Evolutionary conservation across 192 early-diverging fungal genomes (phyloP).

Genomic region (Backusella mclennaniae): DNA sequence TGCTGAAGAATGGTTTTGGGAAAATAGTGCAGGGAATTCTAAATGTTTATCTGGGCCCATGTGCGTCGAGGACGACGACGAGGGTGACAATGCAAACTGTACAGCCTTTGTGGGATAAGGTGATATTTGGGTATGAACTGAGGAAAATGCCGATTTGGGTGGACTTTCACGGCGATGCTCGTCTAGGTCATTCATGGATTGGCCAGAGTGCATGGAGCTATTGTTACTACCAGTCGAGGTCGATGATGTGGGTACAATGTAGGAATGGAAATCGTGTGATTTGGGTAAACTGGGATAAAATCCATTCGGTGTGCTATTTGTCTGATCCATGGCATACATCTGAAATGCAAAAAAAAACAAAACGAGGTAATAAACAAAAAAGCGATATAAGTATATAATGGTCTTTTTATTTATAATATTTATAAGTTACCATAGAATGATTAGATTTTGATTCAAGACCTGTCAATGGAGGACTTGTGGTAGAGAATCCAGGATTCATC

Average conservation of each 20-base stretch:
- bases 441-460: slow-evolving; percentile 11
- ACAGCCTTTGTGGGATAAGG: slow-evolving; percentile 6
- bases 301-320: not conserved
- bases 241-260: slow-evolving; percentile 13
- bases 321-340: not conserved
- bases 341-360: not conserved
- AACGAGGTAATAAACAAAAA: too few relatives aligned
- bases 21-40: slow-evolving; percentile 13
- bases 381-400: not conserved
- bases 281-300: slow-evolving; percentile 5
- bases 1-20: slow-evolving; percentile 12
- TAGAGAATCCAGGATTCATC: slow-evolving; percentile 5
- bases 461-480: not conserved
- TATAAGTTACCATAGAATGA: slow-evolving; percentile 14
- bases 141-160: slow-evolving; percentile 1
- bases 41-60: not conserved
- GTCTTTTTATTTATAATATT: not conserved
- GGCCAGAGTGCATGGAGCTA: slow-evolving; percentile 18
- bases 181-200: slow-evolving; percentile 13
- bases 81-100: not conserved
- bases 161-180: slow-evolving; percentile 5
- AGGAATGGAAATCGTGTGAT: slow-evolving; percentile 7
- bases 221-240: slow-evolving; percentile 22
- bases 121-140: slow-evolving; percentile 3
- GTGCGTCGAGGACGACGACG: not conserved